A percentile compares a stretch with the other conserved stretches of the same genome.
Conservation (phyloP, 2,329 filamentous ascomycete species). For the Colletotrichum australisinense region DNA sequence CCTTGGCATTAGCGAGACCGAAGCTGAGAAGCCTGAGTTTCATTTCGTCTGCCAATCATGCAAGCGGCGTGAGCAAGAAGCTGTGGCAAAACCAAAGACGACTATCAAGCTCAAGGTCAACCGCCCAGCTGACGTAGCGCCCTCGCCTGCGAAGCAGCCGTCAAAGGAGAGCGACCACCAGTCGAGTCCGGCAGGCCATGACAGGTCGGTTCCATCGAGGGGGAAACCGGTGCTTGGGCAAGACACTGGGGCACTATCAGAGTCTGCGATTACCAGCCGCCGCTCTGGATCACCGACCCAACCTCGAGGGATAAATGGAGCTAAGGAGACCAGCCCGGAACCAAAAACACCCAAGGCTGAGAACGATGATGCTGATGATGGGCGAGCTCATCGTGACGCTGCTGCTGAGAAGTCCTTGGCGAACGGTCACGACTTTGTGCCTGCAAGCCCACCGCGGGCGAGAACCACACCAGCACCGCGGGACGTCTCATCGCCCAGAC, state of each 20-base stretch:
- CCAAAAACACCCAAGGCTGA: conserved; percentile 23
- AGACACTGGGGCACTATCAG: not conserved
- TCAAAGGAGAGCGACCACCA: not conserved
- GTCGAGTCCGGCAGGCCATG: not conserved
- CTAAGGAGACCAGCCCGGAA: not conserved
- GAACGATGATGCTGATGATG: not conserved
- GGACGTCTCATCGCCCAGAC: conserved; percentile 24
- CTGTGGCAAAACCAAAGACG: conserved; percentile 66
- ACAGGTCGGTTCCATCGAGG: not conserved
- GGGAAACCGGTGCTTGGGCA: not conserved
- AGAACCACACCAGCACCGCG: conserved; percentile 20
- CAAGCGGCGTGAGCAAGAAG: conserved; percentile 73
- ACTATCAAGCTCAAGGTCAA: conserved; percentile 67
- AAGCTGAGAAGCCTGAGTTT: conserved; percentile 88
- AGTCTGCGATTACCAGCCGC: not conserved
- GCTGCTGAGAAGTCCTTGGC: not conserved
- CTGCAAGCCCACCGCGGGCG: not conserved
- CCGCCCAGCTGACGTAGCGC: conserved; percentile 27
- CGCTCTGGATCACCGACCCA: not conserved
- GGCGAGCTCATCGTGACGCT: not conserved
- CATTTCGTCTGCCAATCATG: conserved; percentile 87
- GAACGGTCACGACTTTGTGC: not conserved
- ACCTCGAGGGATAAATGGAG: not conserved
- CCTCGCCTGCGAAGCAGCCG: not conserved
- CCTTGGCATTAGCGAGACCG: conserved; percentile 79